phyloP scores from a whole-genome alignment of 345 rosid genomes.

The Ceriops decandra region DNA sequence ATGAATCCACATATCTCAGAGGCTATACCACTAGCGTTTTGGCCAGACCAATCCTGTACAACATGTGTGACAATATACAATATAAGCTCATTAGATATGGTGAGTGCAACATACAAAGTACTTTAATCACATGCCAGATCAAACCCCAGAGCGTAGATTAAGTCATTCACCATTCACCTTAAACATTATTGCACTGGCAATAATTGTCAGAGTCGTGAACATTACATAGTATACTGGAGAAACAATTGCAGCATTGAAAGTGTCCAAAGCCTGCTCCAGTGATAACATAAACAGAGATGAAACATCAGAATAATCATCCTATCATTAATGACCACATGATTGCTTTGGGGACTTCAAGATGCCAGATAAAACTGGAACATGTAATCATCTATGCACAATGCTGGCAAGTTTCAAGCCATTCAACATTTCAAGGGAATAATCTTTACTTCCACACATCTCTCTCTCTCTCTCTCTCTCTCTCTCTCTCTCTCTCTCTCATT shows the following conservation, averaged over 20 bases:
- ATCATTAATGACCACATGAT: too few relatives aligned
- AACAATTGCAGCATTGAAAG: slow-evolving; percentile 79
- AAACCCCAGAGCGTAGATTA: slow-evolving; percentile 1
- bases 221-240: slow-evolving; percentile 92
- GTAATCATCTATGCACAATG: too few relatives aligned
- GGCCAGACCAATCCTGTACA: slow-evolving; percentile 87
- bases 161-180: slow-evolving; percentile 46
- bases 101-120: neutral
- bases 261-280: slow-evolving; percentile 66
- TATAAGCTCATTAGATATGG: neutral
- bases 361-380: too few relatives aligned
- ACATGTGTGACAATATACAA: slow-evolving; percentile 8
- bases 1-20: slow-evolving; percentile 91
- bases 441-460: too few relatives aligned
- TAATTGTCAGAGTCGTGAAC: slow-evolving; percentile 82
- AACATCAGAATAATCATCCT: neutral
- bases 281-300: neutral
- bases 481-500: too few relatives aligned
- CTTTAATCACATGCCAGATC: neutral
- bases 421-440: too few relatives aligned
- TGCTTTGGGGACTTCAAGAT: too few relatives aligned
- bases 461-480: too few relatives aligned
- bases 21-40: slow-evolving; percentile 61
- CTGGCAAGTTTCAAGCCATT: too few relatives aligned
- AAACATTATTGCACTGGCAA: slow-evolving; percentile 84